Conservation (phyloP, 2,329 filamentous ascomycete genomes). For the Acarospora socialis region DNA sequence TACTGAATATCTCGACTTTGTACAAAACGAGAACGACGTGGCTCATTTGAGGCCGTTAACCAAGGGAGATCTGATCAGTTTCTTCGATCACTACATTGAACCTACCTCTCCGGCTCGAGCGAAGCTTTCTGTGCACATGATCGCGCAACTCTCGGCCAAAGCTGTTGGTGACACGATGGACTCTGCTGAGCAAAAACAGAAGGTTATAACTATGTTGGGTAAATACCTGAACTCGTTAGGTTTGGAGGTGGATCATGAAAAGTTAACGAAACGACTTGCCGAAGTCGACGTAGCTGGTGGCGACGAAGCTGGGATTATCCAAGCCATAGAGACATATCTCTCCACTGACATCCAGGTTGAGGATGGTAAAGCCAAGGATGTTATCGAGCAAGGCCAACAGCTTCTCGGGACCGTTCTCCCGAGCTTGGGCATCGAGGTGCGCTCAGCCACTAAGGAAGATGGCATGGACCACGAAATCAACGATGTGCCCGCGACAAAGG, state of each 20-base stretch:
- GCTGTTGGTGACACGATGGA: conserved; percentile 22
- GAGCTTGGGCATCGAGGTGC: conserved; percentile 30
- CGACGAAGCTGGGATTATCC: conserved; percentile 36
- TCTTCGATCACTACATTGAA: conserved; percentile 62
- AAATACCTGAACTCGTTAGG: conserved; percentile 35
- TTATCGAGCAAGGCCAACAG: conserved; percentile 36
- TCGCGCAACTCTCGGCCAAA: conserved; percentile 47
- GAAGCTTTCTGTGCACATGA: conserved; percentile 74
- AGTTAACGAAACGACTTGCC: conserved; percentile 30
- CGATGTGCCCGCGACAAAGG: conserved; percentile 30
- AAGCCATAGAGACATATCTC: conserved; percentile 38
- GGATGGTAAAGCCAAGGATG: conserved; percentile 33
- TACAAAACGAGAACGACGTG: conserved; percentile 67
- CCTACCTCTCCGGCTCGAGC: conserved; percentile 58
- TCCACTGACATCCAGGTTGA: conserved; percentile 33
- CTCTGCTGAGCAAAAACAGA: conserved; percentile 30
- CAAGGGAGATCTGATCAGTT: conserved; percentile 65
- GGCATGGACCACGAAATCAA: conserved; percentile 17
- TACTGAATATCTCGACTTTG: conserved; percentile 79
- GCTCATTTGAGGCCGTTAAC: conserved; percentile 57
- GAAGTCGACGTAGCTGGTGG: conserved; percentile 31
- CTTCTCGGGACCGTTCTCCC: conserved; percentile 32
- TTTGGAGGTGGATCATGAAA: conserved; percentile 28
- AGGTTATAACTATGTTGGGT: conserved; percentile 28
- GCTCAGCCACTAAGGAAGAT: conserved; percentile 25